These are phyloP conservation scores for Talaromyces islandicus DNA, from an alignment of 2,329 filamentous ascomycete genomes.

Conservation along the genomic window DNA sequence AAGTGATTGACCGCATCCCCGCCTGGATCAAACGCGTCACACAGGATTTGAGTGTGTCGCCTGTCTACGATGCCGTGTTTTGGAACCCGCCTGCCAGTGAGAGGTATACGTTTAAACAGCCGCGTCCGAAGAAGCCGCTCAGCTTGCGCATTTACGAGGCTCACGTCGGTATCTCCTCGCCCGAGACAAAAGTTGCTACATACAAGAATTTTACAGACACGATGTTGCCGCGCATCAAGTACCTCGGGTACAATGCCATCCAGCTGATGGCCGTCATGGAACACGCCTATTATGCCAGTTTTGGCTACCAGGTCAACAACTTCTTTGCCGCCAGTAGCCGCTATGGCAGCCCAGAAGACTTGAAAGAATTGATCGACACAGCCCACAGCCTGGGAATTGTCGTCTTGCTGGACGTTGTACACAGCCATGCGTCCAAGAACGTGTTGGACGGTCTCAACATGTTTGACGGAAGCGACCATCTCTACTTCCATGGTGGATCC, in stretches of 20 bases:
- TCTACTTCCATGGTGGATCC: constrained; percentile 85
- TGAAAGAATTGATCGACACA: constrained; percentile 94
- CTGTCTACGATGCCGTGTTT: constrained; percentile 89
- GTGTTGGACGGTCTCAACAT: constrained; percentile 90
- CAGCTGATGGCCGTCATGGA: constrained; percentile 99
- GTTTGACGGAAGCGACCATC: constrained; percentile 91
- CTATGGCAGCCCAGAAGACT: constrained; percentile 86
- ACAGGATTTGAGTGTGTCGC: constrained; percentile 82
- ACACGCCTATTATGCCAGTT: constrained; percentile 98
- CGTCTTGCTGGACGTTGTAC: constrained; percentile 89
- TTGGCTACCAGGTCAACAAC: constrained; percentile 97
- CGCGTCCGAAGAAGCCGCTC: constrained; percentile 71
- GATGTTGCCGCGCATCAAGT: constrained; percentile 84
- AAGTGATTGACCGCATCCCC: constrained; percentile 80
- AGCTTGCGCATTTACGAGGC: constrained; percentile 95
- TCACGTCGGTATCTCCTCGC: constrained; percentile 95
- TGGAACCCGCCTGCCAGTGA: constrained; percentile 84
- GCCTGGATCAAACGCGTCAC: constrained; percentile 98
- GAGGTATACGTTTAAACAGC: constrained; percentile 77
- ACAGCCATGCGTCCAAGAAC: constrained; percentile 97
- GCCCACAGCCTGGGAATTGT: constrained; percentile 87
- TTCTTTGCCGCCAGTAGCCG: constrained; percentile 97
- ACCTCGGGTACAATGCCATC: constrained; percentile 92
- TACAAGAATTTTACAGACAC: constrained; percentile 96
- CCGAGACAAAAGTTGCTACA: constrained; percentile 79